Percentiles rank a stretch among this genome's conserved stretches.
Conservation (phyloP, 2,329 filamentous ascomycete genomes). For the Monilinia laxa region DNA sequence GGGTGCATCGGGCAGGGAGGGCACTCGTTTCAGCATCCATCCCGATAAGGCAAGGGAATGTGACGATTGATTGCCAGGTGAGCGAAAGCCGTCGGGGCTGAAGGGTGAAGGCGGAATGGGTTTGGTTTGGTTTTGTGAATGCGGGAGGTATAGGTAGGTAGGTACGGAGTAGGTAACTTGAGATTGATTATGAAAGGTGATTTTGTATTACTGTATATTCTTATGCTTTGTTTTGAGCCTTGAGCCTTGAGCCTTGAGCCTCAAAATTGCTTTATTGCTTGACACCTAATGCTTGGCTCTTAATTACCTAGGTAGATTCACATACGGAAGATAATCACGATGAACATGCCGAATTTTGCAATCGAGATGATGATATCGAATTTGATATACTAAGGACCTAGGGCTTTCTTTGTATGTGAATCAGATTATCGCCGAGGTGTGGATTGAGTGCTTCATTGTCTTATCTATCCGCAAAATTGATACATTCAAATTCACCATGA, state of each 20-base stretch:
- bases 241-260: background rate
- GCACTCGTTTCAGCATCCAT: constrained; percentile 4
- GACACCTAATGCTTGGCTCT: background rate
- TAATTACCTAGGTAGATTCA: background rate
- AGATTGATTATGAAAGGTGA: background rate
- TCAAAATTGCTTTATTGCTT: background rate
- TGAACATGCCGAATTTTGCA: background rate
- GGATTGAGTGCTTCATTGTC: constrained; percentile 8
- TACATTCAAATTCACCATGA: background rate
- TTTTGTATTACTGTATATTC: constrained; percentile 2
- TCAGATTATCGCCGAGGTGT: constrained; percentile 2
- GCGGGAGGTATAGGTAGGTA: no score
- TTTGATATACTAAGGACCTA: background rate
- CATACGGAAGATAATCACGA: background rate
- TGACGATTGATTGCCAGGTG: background rate
- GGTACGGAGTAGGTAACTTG: no score
- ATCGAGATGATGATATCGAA: background rate
- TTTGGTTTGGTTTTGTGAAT: background rate
- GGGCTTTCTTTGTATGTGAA: background rate
- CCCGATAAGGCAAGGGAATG: background rate
- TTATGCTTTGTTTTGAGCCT: constrained; percentile 1
- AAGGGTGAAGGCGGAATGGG: no score
- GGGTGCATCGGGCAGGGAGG: background rate
- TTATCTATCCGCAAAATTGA: constrained; percentile 9
- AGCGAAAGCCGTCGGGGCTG: background rate